A percentile compares a stretch with the other conserved stretches of the same genome.
These are phyloP conservation scores for Phytophthora pinifolia DNA, from an alignment of 352 stramenopile genomes.

Conservation along the genomic window DNA sequence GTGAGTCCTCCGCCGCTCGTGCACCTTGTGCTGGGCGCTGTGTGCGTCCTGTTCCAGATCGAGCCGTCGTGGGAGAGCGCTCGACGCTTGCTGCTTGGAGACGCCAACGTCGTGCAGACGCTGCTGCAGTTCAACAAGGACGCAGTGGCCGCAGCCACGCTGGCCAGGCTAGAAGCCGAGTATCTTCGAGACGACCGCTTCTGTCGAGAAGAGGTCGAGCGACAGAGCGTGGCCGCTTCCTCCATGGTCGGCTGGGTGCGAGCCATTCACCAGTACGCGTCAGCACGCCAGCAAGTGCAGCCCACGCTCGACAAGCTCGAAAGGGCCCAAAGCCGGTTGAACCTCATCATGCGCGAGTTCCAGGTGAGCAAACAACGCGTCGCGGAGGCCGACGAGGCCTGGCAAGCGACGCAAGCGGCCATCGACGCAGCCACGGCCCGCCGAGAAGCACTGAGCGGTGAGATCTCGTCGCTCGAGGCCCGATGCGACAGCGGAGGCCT, in stretches of 20 bases:
- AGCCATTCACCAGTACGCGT: slow-evolving; percentile 67
- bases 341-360: slow-evolving; percentile 63
- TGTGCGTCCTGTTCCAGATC: slow-evolving; percentile 73
- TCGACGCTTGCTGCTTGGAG: slow-evolving; percentile 49
- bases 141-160: slow-evolving; percentile 38
- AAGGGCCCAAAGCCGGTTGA: slow-evolving; percentile 49
- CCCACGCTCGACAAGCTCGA: slow-evolving; percentile 71
- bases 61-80: slow-evolving; percentile 79
- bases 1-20: slow-evolving; percentile 68
- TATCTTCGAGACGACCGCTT: slow-evolving; percentile 63
- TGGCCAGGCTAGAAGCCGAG: slow-evolving; percentile 43
- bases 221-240: slow-evolving; percentile 73
- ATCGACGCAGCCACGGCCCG: slow-evolving; percentile 29
- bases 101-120: slow-evolving; percentile 69
- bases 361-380: slow-evolving; percentile 69
- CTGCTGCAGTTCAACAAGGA: slow-evolving; percentile 80
- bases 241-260: slow-evolving; percentile 80
- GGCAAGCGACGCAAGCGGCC: slow-evolving; percentile 22
- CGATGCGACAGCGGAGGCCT: slow-evolving; percentile 33
- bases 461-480: slow-evolving; percentile 32
- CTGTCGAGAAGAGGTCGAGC: slow-evolving; percentile 66
- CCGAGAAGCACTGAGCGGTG: slow-evolving; percentile 30
- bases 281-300: slow-evolving; percentile 45
- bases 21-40: slow-evolving; percentile 66
- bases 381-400: slow-evolving; percentile 44